phyloP scores from a whole-genome alignment of 352 stramenopile species.

The Phytophthora pisi region DNA sequence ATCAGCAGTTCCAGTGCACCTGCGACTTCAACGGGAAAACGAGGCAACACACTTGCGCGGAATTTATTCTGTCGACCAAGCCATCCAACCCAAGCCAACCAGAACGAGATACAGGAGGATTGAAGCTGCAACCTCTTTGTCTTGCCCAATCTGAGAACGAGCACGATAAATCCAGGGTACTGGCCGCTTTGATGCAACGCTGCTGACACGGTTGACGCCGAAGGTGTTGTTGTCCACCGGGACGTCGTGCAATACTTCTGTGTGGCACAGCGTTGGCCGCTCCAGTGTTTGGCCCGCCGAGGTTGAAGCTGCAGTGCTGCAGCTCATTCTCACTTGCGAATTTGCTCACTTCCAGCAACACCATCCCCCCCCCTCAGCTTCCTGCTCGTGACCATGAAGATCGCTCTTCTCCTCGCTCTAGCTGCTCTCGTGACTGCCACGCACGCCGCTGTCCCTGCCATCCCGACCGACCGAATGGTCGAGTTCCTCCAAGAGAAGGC shows the following conservation, averaged over 20 bases:
- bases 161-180: conserved; percentile 19
- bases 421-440: conserved; percentile 22
- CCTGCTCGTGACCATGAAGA: conserved; percentile 36
- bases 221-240: conserved; percentile 7
- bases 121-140: neutral
- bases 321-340: conserved; percentile 40
- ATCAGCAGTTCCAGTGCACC: neutral
- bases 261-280: neutral
- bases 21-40: conserved; percentile 9
- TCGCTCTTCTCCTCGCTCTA: conserved; percentile 35
- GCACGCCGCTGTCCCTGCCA: conserved; percentile 19
- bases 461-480: conserved; percentile 38
- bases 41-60: neutral
- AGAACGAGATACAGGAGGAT: neutral
- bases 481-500: conserved; percentile 58
- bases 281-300: neutral
- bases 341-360: conserved; percentile 36
- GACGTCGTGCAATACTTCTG: neutral
- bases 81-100: conserved; percentile 7
- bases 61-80: conserved; percentile 35
- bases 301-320: neutral
- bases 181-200: conserved; percentile 3
- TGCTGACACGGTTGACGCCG: conserved; percentile 6
- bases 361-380: neutral
- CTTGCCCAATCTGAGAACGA: conserved; percentile 34